Evolutionary conservation across 169 alveolate species (phyloP).

Genomic region (Plasmodium malariae): DNA sequence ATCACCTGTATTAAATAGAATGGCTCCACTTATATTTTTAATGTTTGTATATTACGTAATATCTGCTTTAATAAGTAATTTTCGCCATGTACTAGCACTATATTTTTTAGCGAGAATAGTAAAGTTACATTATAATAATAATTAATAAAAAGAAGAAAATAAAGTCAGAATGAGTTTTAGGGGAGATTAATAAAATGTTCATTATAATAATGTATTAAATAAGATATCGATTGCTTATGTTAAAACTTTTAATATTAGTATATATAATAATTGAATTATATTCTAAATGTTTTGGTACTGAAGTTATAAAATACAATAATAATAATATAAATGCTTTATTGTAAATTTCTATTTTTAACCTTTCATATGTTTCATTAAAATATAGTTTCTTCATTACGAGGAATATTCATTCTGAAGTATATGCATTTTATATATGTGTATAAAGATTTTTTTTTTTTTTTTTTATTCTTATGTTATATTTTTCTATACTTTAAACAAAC

Average conservation of each 20-base stretch:
- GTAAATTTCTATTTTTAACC: not conserved
- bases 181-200: not conserved
- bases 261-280: too few relatives aligned
- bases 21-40: conserved; percentile 28
- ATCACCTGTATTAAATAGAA: conserved; percentile 31
- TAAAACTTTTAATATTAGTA: too few relatives aligned
- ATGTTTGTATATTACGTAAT: conserved; percentile 31
- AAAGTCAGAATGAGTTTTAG: too few relatives aligned
- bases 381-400: not conserved
- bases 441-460: too few relatives aligned
- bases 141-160: not conserved
- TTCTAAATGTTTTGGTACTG: too few relatives aligned
- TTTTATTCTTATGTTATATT: not conserved
- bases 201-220: not conserved
- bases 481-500: not conserved
- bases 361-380: not conserved
- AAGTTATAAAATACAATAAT: too few relatives aligned
- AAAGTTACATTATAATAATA: conserved; percentile 13
- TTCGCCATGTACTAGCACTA: conserved; percentile 42
- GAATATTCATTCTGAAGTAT: not conserved
- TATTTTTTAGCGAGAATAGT: conserved; percentile 26
- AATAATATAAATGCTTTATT: not conserved
- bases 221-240: not conserved
- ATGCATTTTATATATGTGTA: not conserved
- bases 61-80: conserved; percentile 14